These are phyloP conservation scores for Tetradesmus obliquus DNA, from an alignment of 139 green algal genomes.

Conservation along the genomic window DNA sequence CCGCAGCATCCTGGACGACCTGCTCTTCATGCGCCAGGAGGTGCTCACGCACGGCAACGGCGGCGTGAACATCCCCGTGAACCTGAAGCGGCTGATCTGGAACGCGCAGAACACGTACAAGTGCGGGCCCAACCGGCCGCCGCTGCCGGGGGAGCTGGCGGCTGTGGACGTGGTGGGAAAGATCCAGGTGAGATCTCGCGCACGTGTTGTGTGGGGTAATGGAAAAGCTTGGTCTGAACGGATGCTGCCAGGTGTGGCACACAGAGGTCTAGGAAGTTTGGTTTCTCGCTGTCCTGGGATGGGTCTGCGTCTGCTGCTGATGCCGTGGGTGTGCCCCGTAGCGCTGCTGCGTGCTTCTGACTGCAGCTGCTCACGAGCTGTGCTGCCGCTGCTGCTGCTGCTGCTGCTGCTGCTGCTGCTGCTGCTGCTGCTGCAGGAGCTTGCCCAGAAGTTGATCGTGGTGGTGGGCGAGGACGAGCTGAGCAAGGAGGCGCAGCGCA, in stretches of 20 bases:
- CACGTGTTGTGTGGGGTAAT: not conserved
- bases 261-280: too few species aligned
- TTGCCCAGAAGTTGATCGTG: constrained; percentile 82
- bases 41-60: constrained; percentile 86
- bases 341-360: not conserved
- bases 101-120: constrained; percentile 94
- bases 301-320: not conserved
- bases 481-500: constrained; percentile 92
- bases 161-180: constrained; percentile 76
- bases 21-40: constrained; percentile 83
- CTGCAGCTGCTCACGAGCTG: not conserved
- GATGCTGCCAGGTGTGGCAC: too few species aligned
- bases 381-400: not conserved
- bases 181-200: constrained; percentile 43
- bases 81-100: constrained; percentile 92
- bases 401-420: not conserved
- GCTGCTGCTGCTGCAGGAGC: constrained; percentile 58
- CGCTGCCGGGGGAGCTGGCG: constrained; percentile 60
- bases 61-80: constrained; percentile 91
- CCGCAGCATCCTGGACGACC: constrained; percentile 66
- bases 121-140: constrained; percentile 58
- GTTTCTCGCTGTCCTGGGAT: not conserved
- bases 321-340: not conserved
- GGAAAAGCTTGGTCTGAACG: not conserved
- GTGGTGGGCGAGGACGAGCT: constrained; percentile 89